Evolutionary conservation across 257 asterid species (phyloP), one percentile per base, ranked within the genome.

Genomic region (Schizonepeta tenuifolia): DNA sequence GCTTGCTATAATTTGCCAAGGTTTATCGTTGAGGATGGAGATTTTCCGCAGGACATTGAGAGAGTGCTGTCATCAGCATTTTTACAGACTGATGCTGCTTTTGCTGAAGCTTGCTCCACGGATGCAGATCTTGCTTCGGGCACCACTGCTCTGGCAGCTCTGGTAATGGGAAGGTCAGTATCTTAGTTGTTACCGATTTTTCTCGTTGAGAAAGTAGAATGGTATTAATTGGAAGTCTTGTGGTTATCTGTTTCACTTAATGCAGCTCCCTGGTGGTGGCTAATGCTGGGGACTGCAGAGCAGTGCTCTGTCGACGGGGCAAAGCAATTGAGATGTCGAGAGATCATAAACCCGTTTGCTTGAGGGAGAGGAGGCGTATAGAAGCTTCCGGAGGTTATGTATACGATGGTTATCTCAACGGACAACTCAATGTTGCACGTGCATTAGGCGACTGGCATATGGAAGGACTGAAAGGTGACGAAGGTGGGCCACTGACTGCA

Each of bases 291-390:
- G 99, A 95, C 57, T 92, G 98, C 78, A 77, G 99, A 77, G 99
- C 99, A 13, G 98, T 95, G 31, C 97, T 95, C 15, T 88, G 96
- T 65, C 92, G 96, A 18, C 86, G 94, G 41, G 99, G 98, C 49
- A 89, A 91, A 79, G 99, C 99, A 20, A 78, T 95, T 47, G 99
- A 90, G 84, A 95, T 95, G 99, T 95, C 99, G 10, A 85, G 96
- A 71, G 99, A 95, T 74, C 99, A 95, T 56, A 95, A 87, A 69
- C 98, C 99, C 0, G 40, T 76, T 24, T 87, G 91, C 83, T 61
- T 77, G 38, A 79, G 75, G 51, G 99, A 95, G 74, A 83, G 71
- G 72, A 74, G 46, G 47, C 97, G 97, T 3, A 92, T 95, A 66
- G 99, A 95, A 83, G 96, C 95, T 76, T 95, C 90, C 1, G 99